These are phyloP conservation scores for Triangularia verruculosa DNA, from an alignment of 2,329 filamentous ascomycete species.

Conservation along the genomic window DNA sequence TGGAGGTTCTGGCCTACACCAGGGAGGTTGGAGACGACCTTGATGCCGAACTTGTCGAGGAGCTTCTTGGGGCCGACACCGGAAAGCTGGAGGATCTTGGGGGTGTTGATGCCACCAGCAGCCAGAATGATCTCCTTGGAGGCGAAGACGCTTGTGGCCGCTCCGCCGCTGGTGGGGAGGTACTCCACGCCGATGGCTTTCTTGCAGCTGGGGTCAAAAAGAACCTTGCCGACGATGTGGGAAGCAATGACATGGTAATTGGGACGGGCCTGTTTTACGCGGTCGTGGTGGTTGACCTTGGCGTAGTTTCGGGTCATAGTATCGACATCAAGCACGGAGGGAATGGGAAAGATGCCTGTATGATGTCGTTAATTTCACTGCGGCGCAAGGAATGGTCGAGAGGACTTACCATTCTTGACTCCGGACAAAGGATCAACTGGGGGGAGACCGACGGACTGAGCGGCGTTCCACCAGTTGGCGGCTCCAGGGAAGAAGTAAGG, in stretches of 20 bases:
- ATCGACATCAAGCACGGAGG: constrained; percentile 31
- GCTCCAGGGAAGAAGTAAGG: constrained; percentile 33
- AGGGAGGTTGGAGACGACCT: constrained; percentile 41
- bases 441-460: constrained; percentile 26
- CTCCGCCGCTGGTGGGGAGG: constrained; percentile 37
- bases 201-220: constrained; percentile 47
- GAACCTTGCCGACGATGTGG: constrained; percentile 46
- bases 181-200: constrained; percentile 59
- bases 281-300: constrained; percentile 30
- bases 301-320: constrained; percentile 33
- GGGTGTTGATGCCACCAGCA: constrained; percentile 41
- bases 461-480: constrained; percentile 31
- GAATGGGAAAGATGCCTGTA: constrained; percentile 29
- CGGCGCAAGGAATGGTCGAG: not conserved
- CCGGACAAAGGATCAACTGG: constrained; percentile 26
- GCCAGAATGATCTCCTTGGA: constrained; percentile 41
- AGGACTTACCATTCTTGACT: constrained; percentile 19
- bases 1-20: constrained; percentile 49
- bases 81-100: constrained; percentile 47
- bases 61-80: constrained; percentile 43
- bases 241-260: constrained; percentile 55
- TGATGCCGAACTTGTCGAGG: constrained; percentile 38
- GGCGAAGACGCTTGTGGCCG: constrained; percentile 12
- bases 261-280: constrained; percentile 40
- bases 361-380: not conserved